Evolutionary conservation across 225 moss, liverwort and hornwort genomes (phyloP).

Genomic region (Sphagnum contortum): DNA sequence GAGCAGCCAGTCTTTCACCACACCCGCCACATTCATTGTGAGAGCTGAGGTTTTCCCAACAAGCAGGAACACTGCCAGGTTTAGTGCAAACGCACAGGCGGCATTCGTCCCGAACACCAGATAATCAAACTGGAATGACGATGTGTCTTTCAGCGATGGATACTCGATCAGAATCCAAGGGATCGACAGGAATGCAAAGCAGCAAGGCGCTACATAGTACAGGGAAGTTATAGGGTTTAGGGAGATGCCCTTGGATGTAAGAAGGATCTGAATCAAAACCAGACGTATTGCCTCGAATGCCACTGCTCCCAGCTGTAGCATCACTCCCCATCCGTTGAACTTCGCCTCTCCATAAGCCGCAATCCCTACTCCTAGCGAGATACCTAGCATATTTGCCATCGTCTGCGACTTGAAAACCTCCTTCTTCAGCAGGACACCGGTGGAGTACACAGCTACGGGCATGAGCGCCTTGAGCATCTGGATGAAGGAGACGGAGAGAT

Average conservation of each 20-base stretch:
- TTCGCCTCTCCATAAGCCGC: conserved; percentile 46
- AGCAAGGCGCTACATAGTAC: conserved; percentile 46
- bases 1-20: conserved; percentile 53
- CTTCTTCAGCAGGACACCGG: conserved; percentile 36
- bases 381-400: conserved; percentile 49
- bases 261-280: conserved; percentile 42
- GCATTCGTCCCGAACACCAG: conserved; percentile 35
- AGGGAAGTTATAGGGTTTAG: conserved; percentile 46
- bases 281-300: conserved; percentile 45
- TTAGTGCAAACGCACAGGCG: conserved; percentile 36
- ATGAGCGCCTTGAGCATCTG: conserved; percentile 62
- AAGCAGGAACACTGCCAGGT: conserved; percentile 39
- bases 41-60: conserved; percentile 46
- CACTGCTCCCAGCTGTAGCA: conserved; percentile 31
- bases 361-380: conserved; percentile 41
- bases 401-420: conserved; percentile 37
- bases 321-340: conserved; percentile 41
- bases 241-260: conserved; percentile 41
- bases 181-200: conserved; percentile 31
- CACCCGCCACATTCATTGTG: conserved; percentile 54
- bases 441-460: conserved; percentile 46
- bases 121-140: conserved; percentile 28
- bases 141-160: conserved; percentile 21
- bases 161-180: conserved; percentile 46
- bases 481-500: conserved; percentile 50